Percentiles rank a stretch among this genome's conserved stretches.
Evolutionary conservation across 371 early-diverging fungal genomes (phyloP).

Genomic region (Mucor mucedo): DNA sequence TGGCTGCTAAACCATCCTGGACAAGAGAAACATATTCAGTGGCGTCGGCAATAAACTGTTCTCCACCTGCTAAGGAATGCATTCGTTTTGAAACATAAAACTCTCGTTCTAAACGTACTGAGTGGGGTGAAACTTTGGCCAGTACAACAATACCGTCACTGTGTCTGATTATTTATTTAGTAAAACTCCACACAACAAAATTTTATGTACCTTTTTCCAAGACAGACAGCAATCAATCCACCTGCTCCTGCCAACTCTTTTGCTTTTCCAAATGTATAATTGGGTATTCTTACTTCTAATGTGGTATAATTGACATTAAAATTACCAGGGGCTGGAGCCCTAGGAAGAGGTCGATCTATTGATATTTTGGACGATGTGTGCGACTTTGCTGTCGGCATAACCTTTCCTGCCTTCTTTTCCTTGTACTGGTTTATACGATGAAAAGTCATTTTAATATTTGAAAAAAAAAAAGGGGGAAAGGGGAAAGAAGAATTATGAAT

Average conservation of each 20-base stretch:
- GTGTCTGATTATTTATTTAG: constrained; percentile 11
- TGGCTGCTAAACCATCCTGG: constrained; percentile 43
- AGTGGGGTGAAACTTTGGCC: constrained; percentile 48
- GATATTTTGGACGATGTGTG: constrained; percentile 16
- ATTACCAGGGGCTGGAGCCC: constrained; percentile 36
- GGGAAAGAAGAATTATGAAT: too few relatives aligned
- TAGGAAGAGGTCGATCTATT: constrained; percentile 25
- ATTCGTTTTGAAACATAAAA: constrained; percentile 46
- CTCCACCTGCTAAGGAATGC: constrained; percentile 38
- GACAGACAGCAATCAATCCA: constrained; percentile 41
- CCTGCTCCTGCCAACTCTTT: constrained; percentile 44
- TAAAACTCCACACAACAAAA: background rate
- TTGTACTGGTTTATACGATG: constrained; percentile 8
- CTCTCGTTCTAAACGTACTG: constrained; percentile 46
- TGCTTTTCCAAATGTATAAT: constrained; percentile 43
- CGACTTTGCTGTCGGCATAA: background rate
- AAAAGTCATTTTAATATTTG: constrained; percentile 5
- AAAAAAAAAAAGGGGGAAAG: constrained; percentile 6
- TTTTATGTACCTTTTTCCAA: constrained; percentile 38
- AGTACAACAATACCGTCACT: constrained; percentile 36
- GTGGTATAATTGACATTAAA: constrained; percentile 41
- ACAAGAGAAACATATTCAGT: constrained; percentile 41
- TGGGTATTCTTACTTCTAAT: constrained; percentile 43
- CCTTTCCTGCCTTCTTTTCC: constrained; percentile 2
- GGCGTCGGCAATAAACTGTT: constrained; percentile 36